A percentile compares a stretch with the other conserved stretches of the same genome.
Evolutionary conservation across 768 basidiomycete species (phyloP).

Genomic region (Rhodotorula diobovata): DNA sequence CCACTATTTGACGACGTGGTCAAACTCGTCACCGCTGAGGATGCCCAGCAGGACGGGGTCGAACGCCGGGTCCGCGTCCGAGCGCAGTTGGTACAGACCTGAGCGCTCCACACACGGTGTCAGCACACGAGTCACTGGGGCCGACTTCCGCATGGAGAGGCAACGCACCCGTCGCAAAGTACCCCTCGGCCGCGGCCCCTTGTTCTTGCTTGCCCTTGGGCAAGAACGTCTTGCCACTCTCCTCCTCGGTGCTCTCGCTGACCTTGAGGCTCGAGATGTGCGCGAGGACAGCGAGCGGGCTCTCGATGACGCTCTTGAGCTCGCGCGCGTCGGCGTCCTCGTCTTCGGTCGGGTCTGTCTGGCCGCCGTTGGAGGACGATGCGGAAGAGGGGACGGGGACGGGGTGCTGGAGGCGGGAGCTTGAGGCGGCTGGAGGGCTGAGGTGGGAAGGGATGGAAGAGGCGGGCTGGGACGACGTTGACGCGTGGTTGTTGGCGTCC

Average conservation of each 20-base stretch:
- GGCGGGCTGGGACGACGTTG: not conserved
- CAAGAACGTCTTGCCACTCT: slow-evolving; percentile 28
- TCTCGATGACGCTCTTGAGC: slow-evolving; percentile 26
- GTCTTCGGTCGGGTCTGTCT: not conserved
- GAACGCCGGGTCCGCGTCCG: slow-evolving; percentile 13
- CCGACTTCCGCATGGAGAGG: not conserved
- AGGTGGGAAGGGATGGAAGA: not conserved
- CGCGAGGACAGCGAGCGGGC: slow-evolving; percentile 20
- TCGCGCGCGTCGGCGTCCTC: slow-evolving; percentile 12
- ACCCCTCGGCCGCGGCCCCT: slow-evolving; percentile 7
- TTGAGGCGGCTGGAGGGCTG: not conserved
- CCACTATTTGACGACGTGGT: slow-evolving; percentile 23
- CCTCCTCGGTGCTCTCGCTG: slow-evolving; percentile 21
- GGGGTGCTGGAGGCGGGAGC: not conserved
- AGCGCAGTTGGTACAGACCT: slow-evolving; percentile 24
- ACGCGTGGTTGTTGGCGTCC: too few species aligned
- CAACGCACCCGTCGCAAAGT: slow-evolving; percentile 27
- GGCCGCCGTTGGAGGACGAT: not conserved
- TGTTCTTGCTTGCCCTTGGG: not conserved
- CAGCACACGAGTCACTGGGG: not conserved
- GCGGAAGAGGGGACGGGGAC: not conserved
- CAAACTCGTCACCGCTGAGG: slow-evolving; percentile 11
- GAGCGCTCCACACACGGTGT: not conserved
- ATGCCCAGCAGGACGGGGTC: slow-evolving; percentile 32
- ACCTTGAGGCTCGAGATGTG: slow-evolving; percentile 32